Conservation (phyloP, 176 grass and related monocot species). For the Aegilops sharonensis region DNA sequence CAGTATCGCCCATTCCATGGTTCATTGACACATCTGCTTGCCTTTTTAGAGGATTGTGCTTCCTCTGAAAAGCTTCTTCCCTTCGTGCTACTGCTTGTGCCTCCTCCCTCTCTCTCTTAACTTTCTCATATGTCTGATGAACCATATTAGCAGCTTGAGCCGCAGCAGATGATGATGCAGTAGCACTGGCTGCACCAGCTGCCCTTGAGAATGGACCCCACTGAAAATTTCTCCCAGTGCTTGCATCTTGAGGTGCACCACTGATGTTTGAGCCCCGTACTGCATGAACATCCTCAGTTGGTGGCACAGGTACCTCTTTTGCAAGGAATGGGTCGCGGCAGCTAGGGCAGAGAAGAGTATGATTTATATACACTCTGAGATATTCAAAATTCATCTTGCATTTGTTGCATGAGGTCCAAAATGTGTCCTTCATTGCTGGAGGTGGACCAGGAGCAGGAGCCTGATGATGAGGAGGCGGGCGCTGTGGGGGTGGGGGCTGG, state of each 20-base stretch:
- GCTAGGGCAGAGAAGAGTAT: slow-evolving; percentile 31
- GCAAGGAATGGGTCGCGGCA: slow-evolving; percentile 40
- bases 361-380: slow-evolving; percentile 29
- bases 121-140: slow-evolving; percentile 56
- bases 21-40: slow-evolving; percentile 22
- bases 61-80: slow-evolving; percentile 49
- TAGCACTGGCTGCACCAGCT: slow-evolving; percentile 58
- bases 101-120: slow-evolving; percentile 50
- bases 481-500: neutral
- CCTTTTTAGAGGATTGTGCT: slow-evolving; percentile 53
- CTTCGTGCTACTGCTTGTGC: slow-evolving; percentile 48
- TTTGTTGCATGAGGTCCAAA: slow-evolving; percentile 53
- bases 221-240: slow-evolving; percentile 24
- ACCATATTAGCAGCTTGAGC: slow-evolving; percentile 58
- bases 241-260: slow-evolving; percentile 35
- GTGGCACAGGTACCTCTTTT: slow-evolving; percentile 31
- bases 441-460: neutral
- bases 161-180: slow-evolving; percentile 56
- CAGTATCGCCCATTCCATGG: neutral
- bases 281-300: neutral
- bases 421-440: slow-evolving; percentile 8
- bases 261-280: slow-evolving; percentile 18
- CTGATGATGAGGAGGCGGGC: neutral
- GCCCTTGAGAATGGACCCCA: slow-evolving; percentile 57
- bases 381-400: slow-evolving; percentile 57